phyloP scores from a whole-genome alignment of 2,329 filamentous ascomycete species.

The Pyrenophora seminiperda region DNA sequence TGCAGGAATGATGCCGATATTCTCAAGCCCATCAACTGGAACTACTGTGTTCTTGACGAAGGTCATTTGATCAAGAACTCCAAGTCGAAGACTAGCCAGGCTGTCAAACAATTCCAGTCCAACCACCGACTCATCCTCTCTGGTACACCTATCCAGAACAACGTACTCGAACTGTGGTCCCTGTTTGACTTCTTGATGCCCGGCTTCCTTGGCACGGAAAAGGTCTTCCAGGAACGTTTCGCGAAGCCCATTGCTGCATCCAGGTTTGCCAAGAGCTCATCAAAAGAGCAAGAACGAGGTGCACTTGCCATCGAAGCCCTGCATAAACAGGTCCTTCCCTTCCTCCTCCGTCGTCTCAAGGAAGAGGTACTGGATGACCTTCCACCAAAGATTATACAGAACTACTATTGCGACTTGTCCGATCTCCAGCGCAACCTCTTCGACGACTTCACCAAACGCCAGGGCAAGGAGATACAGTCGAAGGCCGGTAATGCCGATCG shows the following conservation, averaged over 20 bases:
- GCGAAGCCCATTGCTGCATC: conserved; percentile 94
- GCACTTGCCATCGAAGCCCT: conserved; percentile 96
- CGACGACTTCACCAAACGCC: conserved; percentile 93
- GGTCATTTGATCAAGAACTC: conserved; percentile 99
- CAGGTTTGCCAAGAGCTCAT: conserved; percentile 94
- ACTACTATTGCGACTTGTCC: conserved; percentile 98
- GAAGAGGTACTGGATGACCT: conserved; percentile 96
- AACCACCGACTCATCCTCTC: conserved; percentile 97
- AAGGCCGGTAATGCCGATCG: conserved; percentile 82
- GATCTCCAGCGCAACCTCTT: conserved; percentile 94
- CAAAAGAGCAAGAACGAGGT: conserved; percentile 96
- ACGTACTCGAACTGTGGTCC: conserved; percentile 95
- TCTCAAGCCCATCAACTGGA: conserved; percentile 84
- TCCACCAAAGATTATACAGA: conserved; percentile 97
- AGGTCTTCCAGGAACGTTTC: conserved; percentile 94
- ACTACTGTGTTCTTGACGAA: conserved; percentile 96
- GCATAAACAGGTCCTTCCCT: conserved; percentile 96
- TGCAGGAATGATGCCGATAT: conserved; percentile 94
- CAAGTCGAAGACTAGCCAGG: conserved; percentile 91
- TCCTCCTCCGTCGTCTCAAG: conserved; percentile 92
- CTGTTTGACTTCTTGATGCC: conserved; percentile 99
- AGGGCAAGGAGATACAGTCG: conserved; percentile 83
- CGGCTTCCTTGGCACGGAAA: conserved; percentile 92
- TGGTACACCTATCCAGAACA: conserved; percentile 97
- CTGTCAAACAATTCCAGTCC: conserved; percentile 85